phyloP scores from a whole-genome alignment of 2,329 filamentous ascomycete species.

The Mariannaea sp. region DNA sequence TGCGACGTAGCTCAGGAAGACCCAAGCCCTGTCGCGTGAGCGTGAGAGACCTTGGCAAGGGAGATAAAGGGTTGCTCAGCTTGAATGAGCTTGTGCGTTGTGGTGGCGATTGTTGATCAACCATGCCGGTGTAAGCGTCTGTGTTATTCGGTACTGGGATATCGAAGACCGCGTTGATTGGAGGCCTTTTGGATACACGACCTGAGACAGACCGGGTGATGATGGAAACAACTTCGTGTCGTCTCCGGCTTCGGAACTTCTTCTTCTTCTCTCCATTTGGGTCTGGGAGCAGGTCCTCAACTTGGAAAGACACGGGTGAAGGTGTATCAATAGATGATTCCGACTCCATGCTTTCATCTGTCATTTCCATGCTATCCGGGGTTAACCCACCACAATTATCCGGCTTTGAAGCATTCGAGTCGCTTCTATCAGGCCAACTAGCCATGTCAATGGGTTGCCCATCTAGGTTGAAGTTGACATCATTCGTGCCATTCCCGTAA shows the following conservation, averaged over 20 bases:
- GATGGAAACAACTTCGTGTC: conserved; percentile 38
- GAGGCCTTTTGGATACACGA: conserved; percentile 34
- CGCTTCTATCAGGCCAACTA: conserved; percentile 30
- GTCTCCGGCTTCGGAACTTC: conserved; percentile 37
- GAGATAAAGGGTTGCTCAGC: conserved; percentile 2
- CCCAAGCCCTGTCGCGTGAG: conserved; percentile 34
- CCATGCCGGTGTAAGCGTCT: conserved; percentile 34
- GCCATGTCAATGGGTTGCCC: conserved; percentile 12
- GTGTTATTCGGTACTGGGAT: conserved; percentile 34
- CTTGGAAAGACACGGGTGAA: conserved; percentile 23
- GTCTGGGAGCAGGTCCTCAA: conserved; percentile 12
- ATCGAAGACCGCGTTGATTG: conserved; percentile 37
- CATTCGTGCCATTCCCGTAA: conserved; percentile 59
- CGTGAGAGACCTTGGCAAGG: conserved; percentile 14
- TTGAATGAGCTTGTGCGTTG: conserved; percentile 12
- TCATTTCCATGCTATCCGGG: conserved; percentile 37
- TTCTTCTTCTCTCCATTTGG: conserved; percentile 21
- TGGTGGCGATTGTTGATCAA: conserved; percentile 21
- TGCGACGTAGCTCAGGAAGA: conserved; percentile 30
- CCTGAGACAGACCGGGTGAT: conserved; percentile 34
- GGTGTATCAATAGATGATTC: conserved; percentile 27
- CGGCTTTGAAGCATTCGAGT: conserved; percentile 37
- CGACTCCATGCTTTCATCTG: conserved; percentile 36
- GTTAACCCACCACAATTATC: conserved; percentile 25
- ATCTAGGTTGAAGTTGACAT: conserved; percentile 37